Evolutionary conservation across 2,329 filamentous ascomycete species (phyloP).

Genomic region (Colletotrichum sp.): DNA sequence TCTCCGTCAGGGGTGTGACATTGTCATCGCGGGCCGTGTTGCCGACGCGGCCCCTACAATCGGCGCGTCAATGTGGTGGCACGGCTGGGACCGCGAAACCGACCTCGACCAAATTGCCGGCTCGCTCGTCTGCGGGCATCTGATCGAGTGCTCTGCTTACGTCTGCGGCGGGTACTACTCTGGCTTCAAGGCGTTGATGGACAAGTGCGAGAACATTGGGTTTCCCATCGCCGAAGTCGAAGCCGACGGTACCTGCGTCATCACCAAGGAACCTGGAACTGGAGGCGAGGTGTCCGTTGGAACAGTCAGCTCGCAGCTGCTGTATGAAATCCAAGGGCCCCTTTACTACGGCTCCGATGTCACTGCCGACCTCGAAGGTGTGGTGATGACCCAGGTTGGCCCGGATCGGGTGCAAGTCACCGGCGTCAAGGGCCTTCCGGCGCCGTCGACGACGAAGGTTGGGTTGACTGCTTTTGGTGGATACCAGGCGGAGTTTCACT

Average conservation of each 20-base stretch:
- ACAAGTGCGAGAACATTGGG: slow-evolving; percentile 44
- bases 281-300: slow-evolving; percentile 27
- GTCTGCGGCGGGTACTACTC: slow-evolving; percentile 59
- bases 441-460: slow-evolving; percentile 35
- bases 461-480: slow-evolving; percentile 27
- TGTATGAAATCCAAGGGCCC: slow-evolving; percentile 42
- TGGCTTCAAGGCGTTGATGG: slow-evolving; percentile 45
- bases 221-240: slow-evolving; percentile 56
- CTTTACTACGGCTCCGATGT: slow-evolving; percentile 36
- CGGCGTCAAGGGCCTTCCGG: slow-evolving; percentile 34
- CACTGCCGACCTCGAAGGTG: slow-evolving; percentile 30
- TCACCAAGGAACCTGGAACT: slow-evolving; percentile 28
- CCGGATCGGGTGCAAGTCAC: slow-evolving; percentile 33
- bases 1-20: slow-evolving; percentile 40
- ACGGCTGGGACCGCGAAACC: slow-evolving; percentile 51
- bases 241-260: slow-evolving; percentile 38
- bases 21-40: slow-evolving; percentile 52
- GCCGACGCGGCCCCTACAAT: slow-evolving; percentile 57
- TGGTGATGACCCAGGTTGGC: slow-evolving; percentile 48
- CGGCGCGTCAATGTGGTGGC: slow-evolving; percentile 60
- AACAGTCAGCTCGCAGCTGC: slow-evolving; percentile 33
- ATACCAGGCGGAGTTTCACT: slow-evolving; percentile 28
- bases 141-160: slow-evolving; percentile 60
- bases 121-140: slow-evolving; percentile 53
- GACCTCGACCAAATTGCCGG: slow-evolving; percentile 57